Percentiles rank a stretch among this genome's conserved stretches.
phyloP scores from a whole-genome alignment of 2,329 filamentous ascomycete species.

The Bipolaris zeicola region DNA sequence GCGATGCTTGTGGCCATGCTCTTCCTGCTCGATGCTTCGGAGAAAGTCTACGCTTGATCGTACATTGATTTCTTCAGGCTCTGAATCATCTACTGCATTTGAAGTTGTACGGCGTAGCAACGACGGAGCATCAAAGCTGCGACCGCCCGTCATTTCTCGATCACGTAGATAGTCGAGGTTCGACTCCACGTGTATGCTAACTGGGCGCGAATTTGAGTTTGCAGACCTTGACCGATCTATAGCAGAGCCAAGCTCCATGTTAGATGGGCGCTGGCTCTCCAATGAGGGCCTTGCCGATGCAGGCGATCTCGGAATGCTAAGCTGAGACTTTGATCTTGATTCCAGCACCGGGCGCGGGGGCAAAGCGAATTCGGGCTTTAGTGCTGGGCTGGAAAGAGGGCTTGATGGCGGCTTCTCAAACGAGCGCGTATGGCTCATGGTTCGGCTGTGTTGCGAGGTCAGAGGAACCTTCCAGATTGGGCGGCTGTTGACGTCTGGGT shows the following conservation, averaged over 20 bases:
- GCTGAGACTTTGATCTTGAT: conserved; percentile 58
- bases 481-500: conserved; percentile 49
- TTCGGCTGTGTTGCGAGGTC: conserved; percentile 49
- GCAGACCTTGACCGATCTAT: conserved; percentile 66
- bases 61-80: conserved; percentile 68
- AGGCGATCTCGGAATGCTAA: conserved; percentile 60
- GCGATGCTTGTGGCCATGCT: conserved; percentile 61
- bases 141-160: conserved; percentile 63
- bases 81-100: conserved; percentile 40
- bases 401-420: conserved; percentile 46
- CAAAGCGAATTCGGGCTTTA: conserved; percentile 48
- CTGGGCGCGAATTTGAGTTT: conserved; percentile 71
- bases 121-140: conserved; percentile 41
- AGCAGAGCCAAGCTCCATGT: conserved; percentile 64
- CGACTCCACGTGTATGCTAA: conserved; percentile 82
- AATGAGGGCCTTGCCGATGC: conserved; percentile 70
- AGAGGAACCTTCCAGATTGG: conserved; percentile 62
- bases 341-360: conserved; percentile 52
- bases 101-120: conserved; percentile 37
- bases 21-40: conserved; percentile 70
- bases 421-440: conserved; percentile 57
- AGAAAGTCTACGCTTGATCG: conserved; percentile 83
- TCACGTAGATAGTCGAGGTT: conserved; percentile 84
- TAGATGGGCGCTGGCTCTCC: conserved; percentile 70
- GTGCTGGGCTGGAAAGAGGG: conserved; percentile 29